Conservation (phyloP, 2,329 filamentous ascomycete species). For the Neofusicoccum sp. region DNA sequence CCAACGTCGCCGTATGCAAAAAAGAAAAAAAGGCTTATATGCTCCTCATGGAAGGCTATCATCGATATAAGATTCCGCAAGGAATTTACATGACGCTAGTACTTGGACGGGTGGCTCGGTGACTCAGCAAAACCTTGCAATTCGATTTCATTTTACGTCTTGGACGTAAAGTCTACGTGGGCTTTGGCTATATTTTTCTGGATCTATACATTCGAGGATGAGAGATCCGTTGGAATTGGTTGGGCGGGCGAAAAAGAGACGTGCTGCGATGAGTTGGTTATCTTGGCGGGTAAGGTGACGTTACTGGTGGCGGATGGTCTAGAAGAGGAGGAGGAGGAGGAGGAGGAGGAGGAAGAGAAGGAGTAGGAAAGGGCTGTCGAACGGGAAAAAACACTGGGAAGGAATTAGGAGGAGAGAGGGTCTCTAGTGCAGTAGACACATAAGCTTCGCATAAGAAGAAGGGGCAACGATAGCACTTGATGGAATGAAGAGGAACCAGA, state of each 20-base stretch:
- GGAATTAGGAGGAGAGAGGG: constrained; percentile 26
- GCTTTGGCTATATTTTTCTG: too few species aligned
- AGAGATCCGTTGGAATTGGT: constrained; percentile 5
- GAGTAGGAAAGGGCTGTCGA: constrained; percentile 19
- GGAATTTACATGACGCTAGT: too few species aligned
- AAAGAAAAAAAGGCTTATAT: too few species aligned
- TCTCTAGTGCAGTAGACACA: constrained; percentile 25
- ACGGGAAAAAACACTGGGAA: too few species aligned
- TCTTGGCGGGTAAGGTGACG: constrained; percentile 42
- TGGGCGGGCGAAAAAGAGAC: constrained; percentile 22
- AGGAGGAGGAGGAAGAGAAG: constrained; percentile 16
- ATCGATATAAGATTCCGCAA: too few species aligned
- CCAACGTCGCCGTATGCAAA: too few species aligned
- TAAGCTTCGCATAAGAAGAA: not conserved
- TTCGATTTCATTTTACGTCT: too few species aligned
- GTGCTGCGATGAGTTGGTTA: constrained; percentile 24
- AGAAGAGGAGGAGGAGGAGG: not conserved
- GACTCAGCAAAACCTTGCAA: too few species aligned
- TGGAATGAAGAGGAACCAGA: not conserved
- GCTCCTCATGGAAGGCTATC: too few species aligned
- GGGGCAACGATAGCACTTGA: not conserved
- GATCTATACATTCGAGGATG: too few species aligned
- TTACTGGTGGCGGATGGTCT: constrained; percentile 37
- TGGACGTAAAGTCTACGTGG: too few species aligned
- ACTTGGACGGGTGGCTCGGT: too few species aligned